Conservation (phyloP, 495 filamentous ascomycete genomes). For the Podospora pseudoanserina region DNA sequence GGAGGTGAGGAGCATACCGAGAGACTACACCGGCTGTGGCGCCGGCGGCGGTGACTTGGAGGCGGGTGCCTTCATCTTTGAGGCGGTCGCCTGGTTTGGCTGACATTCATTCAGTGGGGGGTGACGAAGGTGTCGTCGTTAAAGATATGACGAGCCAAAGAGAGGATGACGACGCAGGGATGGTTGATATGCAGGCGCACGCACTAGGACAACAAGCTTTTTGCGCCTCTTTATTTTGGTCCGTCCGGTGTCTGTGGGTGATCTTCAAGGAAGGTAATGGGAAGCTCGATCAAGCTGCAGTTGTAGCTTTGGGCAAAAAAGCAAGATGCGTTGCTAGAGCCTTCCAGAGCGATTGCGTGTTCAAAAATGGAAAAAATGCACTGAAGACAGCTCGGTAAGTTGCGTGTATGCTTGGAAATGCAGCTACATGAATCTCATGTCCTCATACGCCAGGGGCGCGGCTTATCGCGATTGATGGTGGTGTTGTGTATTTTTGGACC, state of each 20-base stretch:
- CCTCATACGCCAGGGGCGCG: background rate
- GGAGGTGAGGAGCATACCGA: conserved; percentile 62
- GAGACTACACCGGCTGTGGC: conserved; percentile 86
- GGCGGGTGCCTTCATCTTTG: conserved; percentile 88
- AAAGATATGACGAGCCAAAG: background rate
- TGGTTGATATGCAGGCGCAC: background rate
- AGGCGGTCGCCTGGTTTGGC: conserved; percentile 53
- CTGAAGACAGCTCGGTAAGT: background rate
- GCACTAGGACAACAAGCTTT: background rate
- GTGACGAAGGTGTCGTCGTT: background rate
- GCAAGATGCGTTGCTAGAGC: background rate
- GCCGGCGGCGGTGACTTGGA: conserved; percentile 79
- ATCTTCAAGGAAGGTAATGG: background rate
- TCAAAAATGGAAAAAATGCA: background rate
- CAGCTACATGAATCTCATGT: background rate
- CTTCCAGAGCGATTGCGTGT: background rate
- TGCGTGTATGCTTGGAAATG: background rate
- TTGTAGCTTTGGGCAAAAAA: background rate
- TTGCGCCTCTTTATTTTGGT: background rate
- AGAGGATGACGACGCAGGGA: background rate
- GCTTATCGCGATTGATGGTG: background rate
- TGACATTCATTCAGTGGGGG: conserved; percentile 33
- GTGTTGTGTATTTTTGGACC: background rate
- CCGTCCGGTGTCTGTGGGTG: background rate
- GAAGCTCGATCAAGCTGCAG: background rate